A percentile compares a stretch with the other conserved stretches of the same genome.
Conservation (phyloP, 108 stramenopile species). For the Chaetoceros muelleri region DNA sequence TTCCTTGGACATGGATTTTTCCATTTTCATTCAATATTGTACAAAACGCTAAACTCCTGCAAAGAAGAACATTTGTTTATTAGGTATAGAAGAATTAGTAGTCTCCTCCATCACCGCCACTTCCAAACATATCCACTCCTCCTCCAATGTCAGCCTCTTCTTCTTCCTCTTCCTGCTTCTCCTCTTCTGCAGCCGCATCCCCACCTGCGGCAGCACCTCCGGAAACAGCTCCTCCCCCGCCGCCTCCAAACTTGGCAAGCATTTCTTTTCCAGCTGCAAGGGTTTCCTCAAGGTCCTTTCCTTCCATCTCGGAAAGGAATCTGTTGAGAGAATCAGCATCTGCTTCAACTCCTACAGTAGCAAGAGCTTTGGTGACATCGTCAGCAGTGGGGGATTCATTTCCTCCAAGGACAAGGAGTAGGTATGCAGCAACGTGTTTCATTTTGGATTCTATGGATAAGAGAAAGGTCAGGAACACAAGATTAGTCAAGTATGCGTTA, state of each 20-base stretch:
- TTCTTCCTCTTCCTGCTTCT: slow-evolving; percentile 41
- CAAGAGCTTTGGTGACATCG: slow-evolving; percentile 84
- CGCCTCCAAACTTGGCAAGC: slow-evolving; percentile 92
- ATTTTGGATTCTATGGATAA: slow-evolving; percentile 32
- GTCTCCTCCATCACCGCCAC: slow-evolving; percentile 57
- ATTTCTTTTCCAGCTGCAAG: slow-evolving; percentile 69
- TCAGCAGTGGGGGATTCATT: slow-evolving; percentile 87
- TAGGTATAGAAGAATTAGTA: slow-evolving; percentile 30
- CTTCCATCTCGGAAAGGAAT: slow-evolving; percentile 83
- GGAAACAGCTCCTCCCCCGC: slow-evolving; percentile 83
- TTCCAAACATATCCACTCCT: slow-evolving; percentile 62
- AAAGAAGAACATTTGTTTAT: neutral
- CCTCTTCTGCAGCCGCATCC: slow-evolving; percentile 41
- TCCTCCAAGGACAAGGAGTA: slow-evolving; percentile 91
- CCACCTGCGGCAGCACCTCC: slow-evolving; percentile 42
- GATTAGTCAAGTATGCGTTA: too few relatives aligned
- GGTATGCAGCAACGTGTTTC: slow-evolving; percentile 95
- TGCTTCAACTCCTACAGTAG: slow-evolving; percentile 83
- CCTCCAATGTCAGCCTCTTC: slow-evolving; percentile 50
- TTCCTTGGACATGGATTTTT: too few relatives aligned
- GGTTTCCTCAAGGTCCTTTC: slow-evolving; percentile 88
- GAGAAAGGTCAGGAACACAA: too few relatives aligned
- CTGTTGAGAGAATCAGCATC: slow-evolving; percentile 56
- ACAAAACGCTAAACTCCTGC: too few relatives aligned
- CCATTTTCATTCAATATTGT: too few relatives aligned